Conservation (phyloP, 2,329 filamentous ascomycete species). For the Tympanopsis confertula region DNA sequence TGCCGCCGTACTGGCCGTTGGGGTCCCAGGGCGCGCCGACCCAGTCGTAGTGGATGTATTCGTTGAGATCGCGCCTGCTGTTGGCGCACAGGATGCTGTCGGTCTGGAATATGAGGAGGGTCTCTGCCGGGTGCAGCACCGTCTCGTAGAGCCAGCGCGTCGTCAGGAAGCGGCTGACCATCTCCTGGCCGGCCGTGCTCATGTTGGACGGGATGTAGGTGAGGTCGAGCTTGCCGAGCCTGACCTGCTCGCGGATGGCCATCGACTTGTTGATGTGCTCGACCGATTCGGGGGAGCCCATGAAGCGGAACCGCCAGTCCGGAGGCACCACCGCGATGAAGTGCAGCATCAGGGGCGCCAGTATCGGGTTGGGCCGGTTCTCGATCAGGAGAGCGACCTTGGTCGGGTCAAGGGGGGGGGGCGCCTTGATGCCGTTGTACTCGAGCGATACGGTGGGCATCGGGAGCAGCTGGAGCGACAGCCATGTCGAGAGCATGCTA, state of each 20-base stretch:
- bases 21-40: constrained; percentile 37
- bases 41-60: constrained; percentile 40
- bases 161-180: constrained; percentile 39
- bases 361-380: constrained; percentile 32
- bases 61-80: constrained; percentile 29
- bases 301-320: constrained; percentile 45
- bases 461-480: constrained; percentile 10
- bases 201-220: constrained; percentile 38
- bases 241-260: constrained; percentile 30
- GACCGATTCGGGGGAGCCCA: constrained; percentile 35
- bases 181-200: constrained; percentile 35
- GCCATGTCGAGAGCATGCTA: constrained; percentile 8
- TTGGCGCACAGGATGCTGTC: constrained; percentile 46
- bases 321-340: constrained; percentile 43
- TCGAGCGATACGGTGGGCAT: constrained; percentile 6
- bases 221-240: constrained; percentile 34
- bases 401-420: constrained; percentile 29
- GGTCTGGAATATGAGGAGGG: constrained; percentile 40
- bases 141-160: constrained; percentile 37
- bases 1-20: constrained; percentile 30
- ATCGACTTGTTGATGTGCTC: constrained; percentile 28
- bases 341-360: constrained; percentile 41
- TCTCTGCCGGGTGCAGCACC: constrained; percentile 35
- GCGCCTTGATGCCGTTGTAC: constrained; percentile 7
- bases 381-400: constrained; percentile 45